Base-by-base conservation (phyloP, 2,329 filamentous ascomycete genomes). In the Fusarium sp. region DNA sequence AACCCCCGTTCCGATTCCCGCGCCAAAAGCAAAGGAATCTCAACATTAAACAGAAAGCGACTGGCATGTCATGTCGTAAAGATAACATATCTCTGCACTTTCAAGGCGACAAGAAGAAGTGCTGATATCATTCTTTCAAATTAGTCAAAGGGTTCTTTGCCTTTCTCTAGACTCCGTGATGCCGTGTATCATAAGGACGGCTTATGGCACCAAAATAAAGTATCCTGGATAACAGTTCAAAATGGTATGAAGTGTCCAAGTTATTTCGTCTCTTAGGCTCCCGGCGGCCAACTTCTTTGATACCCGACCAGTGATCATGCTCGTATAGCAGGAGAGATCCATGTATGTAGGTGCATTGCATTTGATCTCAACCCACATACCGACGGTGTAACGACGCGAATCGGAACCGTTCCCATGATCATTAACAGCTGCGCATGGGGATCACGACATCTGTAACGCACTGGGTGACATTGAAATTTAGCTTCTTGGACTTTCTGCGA, bases 381-480 rank as follows among this genome's bases (percentile, higher is more conserved):
- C 46, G 48, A 46, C 34, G 32, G 24, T 70, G 44, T 52, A 58
- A 65, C 60, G 59, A 46, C 63, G 30, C 71, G 70, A 72, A 75
- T 73, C 71, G 71, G 73, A 75, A 73, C 47, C 40, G 57, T 62
- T 73, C 69, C 73, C 51, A 73, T 58, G 53, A 57, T 70, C 59
- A 42, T 48, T 57, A 52, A 32, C 51, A 54, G 29, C 61, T 64
- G 70, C 56, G 61, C 60, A 63, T 58, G 30, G 42, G 61, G 55
- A 55, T 61, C 51, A 56, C 63, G 40, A 56, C 63, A 46, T 72
- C 56, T 66, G 22, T 25, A 29, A 16, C 32, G 27, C 42, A 54
- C 48, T 55, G 56, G 47, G 40, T 71, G 59, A n/a, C 41, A 47
- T 59, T 54, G 41, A 44, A 47, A 51, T 53, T 48, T 56, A 40